phyloP scores from a whole-genome alignment of 768 basidiomycete species.

The Steccherinum ochraceum region DNA sequence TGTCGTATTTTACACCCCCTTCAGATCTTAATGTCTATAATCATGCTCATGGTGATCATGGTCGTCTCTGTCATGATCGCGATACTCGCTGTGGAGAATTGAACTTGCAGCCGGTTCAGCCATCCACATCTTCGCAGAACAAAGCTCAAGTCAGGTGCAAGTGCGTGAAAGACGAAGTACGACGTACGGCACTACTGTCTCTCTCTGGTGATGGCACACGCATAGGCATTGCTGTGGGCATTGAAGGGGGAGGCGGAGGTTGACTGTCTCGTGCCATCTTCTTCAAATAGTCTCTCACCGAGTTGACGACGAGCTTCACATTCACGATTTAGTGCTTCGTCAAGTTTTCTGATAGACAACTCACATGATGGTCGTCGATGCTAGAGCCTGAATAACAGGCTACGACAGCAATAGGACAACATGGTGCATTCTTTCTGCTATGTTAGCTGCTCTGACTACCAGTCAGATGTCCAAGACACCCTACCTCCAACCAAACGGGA shows the following conservation, averaged over 20 bases:
- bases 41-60: not conserved
- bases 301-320: constrained; percentile 52
- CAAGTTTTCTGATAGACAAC: no score
- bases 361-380: constrained; percentile 71
- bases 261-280: constrained; percentile 37
- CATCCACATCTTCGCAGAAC: constrained; percentile 27
- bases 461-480: constrained; percentile 3
- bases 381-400: constrained; percentile 81
- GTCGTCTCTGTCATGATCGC: constrained; percentile 26
- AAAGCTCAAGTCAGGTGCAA: constrained; percentile 10
- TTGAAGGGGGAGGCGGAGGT: constrained; percentile 7
- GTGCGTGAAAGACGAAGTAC: not conserved
- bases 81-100: constrained; percentile 22
- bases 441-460: not conserved
- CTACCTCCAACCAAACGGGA: constrained; percentile 79
- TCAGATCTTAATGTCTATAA: constrained; percentile 5
- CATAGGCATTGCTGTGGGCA: constrained; percentile 12
- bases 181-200: constrained; percentile 15
- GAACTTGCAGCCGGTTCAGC: constrained; percentile 24
- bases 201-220: constrained; percentile 12
- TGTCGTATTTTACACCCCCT: constrained; percentile 3
- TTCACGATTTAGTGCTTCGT: constrained; percentile 5
- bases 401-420: constrained; percentile 73
- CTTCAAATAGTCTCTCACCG: constrained; percentile 63
- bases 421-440: constrained; percentile 59